phyloP scores from a whole-genome alignment of 2,329 filamentous ascomycete species.

The Zopfia rhizophila region DNA sequence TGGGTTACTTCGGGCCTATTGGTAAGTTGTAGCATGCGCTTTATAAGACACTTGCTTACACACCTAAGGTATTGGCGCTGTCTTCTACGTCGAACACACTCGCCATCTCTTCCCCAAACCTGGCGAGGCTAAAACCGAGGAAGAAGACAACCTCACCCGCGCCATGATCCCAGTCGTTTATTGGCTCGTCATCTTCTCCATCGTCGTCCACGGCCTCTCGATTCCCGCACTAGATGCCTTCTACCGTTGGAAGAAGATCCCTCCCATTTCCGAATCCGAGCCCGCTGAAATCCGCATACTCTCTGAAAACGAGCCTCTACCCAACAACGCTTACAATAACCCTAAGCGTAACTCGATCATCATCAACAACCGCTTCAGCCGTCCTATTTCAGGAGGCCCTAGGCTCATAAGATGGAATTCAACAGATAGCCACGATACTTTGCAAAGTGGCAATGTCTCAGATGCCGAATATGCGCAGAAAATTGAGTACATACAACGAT shows the following conservation, averaged over 20 bases:
- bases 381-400: too few species aligned
- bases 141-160: constrained; percentile 53
- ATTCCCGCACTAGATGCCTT: constrained; percentile 57
- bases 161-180: constrained; percentile 59
- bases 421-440: too few species aligned
- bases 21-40: constrained; percentile 29
- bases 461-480: too few species aligned
- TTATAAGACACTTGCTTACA: neutral
- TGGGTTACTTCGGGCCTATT: constrained; percentile 66
- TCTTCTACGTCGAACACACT: constrained; percentile 60
- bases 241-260: constrained; percentile 53
- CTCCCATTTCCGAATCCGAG: constrained; percentile 54
- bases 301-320: constrained; percentile 48
- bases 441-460: too few species aligned
- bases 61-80: constrained; percentile 54
- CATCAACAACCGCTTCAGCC: constrained; percentile 61
- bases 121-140: constrained; percentile 51
- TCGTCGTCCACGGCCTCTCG: constrained; percentile 60
- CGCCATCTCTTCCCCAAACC: constrained; percentile 56
- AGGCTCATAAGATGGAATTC: too few species aligned
- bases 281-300: constrained; percentile 53
- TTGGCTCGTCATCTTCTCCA: constrained; percentile 59
- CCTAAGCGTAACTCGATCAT: constrained; percentile 45
- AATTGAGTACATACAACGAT: too few species aligned
- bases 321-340: constrained; percentile 55